These are phyloP conservation scores for Hypholoma sublateritium DNA, from an alignment of 768 basidiomycete genomes.

Conservation along the genomic window DNA sequence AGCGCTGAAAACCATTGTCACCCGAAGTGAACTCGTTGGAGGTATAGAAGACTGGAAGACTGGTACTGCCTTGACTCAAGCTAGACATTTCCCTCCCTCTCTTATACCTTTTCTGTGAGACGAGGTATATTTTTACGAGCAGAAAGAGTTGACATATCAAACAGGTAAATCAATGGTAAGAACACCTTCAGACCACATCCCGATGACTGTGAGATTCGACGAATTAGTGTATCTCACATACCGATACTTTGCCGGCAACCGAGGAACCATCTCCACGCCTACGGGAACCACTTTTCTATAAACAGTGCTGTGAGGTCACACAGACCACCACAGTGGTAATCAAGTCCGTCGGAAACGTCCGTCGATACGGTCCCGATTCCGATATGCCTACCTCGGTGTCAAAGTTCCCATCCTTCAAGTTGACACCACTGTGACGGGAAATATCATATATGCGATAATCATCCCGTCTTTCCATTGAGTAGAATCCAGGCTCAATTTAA, in stretches of 20 bases:
- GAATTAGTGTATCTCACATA: not conserved
- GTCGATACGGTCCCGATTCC: too few species aligned
- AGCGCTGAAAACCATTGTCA: conserved; percentile 10
- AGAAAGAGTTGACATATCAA: not conserved
- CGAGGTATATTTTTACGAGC: not conserved
- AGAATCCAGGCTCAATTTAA: too few species aligned
- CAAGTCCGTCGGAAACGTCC: too few species aligned
- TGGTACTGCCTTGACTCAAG: conserved; percentile 4
- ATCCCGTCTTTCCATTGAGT: too few species aligned
- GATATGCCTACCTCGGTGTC: too few species aligned
- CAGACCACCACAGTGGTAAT: too few species aligned
- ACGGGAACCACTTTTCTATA: not conserved
- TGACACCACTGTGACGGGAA: too few species aligned
- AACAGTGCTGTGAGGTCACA: too few species aligned
- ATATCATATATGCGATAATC: too few species aligned
- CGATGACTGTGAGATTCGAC: not conserved
- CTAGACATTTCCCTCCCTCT: not conserved
- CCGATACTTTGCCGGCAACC: not conserved
- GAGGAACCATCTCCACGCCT: not conserved
- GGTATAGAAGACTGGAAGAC: not conserved
- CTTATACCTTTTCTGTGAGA: conserved; percentile 8
- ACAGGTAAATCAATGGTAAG: not conserved
- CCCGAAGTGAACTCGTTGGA: not conserved
- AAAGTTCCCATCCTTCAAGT: too few species aligned
- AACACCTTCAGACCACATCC: not conserved